phyloP scores from a whole-genome alignment of 805 yeast genomes.

The Candida ulmi region DNA sequence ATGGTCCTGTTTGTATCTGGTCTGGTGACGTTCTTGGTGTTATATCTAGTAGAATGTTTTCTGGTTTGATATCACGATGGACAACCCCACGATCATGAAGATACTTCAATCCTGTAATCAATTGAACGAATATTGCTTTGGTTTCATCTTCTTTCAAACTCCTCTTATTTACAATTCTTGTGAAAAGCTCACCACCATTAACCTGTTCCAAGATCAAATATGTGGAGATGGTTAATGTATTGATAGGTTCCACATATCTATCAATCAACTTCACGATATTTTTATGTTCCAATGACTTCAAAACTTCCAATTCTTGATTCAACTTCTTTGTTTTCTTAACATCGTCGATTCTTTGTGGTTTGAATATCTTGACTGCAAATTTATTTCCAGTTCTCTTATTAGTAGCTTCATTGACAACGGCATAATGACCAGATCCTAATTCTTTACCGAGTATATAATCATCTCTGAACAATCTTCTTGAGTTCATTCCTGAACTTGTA shows the following conservation, averaged over 20 bases:
- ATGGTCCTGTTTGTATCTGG: conserved; percentile 30
- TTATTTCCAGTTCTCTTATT: conserved; percentile 50
- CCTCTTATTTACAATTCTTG: conserved; percentile 62
- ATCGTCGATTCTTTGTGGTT: conserved; percentile 43
- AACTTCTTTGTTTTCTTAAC: conserved; percentile 35
- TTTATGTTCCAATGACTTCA: conserved; percentile 61
- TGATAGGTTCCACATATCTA: conserved; percentile 50
- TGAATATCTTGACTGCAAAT: conserved; percentile 73
- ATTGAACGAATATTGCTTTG: conserved; percentile 55
- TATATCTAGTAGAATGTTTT: conserved; percentile 54
- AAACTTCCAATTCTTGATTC: conserved; percentile 61
- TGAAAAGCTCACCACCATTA: conserved; percentile 71
- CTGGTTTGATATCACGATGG: conserved; percentile 78
- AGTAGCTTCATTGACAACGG: conserved; percentile 69
- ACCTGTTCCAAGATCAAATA: conserved; percentile 69
- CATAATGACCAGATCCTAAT: conserved; percentile 75
- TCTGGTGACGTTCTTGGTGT: conserved; percentile 32
- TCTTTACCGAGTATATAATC: conserved; percentile 45
- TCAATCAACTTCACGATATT: conserved; percentile 64
- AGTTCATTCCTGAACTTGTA: background rate
- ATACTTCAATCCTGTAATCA: conserved; percentile 58
- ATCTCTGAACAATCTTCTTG: conserved; percentile 47
- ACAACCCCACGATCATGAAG: conserved; percentile 66
- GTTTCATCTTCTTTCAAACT: conserved; percentile 59
- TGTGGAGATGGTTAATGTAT: conserved; percentile 35